A percentile compares a stretch with the other conserved stretches of the same genome.
These are phyloP conservation scores for Claviceps pazoutovae DNA, from an alignment of 2,329 filamentous ascomycete species.

Conservation along the genomic window DNA sequence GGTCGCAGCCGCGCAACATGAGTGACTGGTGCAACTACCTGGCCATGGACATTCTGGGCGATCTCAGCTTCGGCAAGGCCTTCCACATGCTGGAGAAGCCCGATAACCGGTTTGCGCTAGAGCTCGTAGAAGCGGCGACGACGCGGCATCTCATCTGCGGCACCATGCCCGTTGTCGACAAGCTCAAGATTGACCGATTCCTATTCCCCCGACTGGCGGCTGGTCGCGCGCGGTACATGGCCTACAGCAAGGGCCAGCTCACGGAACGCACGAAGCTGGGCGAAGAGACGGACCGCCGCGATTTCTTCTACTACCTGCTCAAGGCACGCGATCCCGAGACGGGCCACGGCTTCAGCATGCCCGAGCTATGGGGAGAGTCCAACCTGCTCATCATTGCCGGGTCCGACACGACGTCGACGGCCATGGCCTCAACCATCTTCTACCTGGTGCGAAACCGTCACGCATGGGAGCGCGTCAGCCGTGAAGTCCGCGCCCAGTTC, in stretches of 20 bases:
- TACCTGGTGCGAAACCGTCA: conserved; percentile 42
- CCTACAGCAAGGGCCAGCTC: conserved; percentile 54
- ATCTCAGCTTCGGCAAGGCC: conserved; percentile 46
- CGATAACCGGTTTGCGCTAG: conserved; percentile 52
- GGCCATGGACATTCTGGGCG: conserved; percentile 48
- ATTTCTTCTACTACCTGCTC: conserved; percentile 65
- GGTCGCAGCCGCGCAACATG: conserved; percentile 48
- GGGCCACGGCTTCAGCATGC: conserved; percentile 48
- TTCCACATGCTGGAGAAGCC: conserved; percentile 46
- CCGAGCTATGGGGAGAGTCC: conserved; percentile 57
- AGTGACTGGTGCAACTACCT: conserved; percentile 48
- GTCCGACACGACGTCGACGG: conserved; percentile 58
- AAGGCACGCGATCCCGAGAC: conserved; percentile 60
- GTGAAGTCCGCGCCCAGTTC: conserved; percentile 41
- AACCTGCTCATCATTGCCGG: conserved; percentile 59
- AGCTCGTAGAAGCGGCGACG: conserved; percentile 52
- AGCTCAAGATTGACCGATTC: conserved; percentile 51
- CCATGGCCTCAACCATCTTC: conserved; percentile 48
- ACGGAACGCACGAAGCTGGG: conserved; percentile 52
- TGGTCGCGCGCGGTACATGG: conserved; percentile 55
- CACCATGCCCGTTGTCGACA: conserved; percentile 55
- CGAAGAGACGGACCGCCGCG: conserved; percentile 51
- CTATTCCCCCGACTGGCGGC: conserved; percentile 54
- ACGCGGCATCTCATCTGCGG: conserved; percentile 58
- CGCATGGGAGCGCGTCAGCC: conserved; percentile 31